A percentile compares a stretch with the other conserved stretches of the same genome.
These are phyloP conservation scores for Solanum bulbocastanum DNA, from an alignment of 257 asterid species.

Conservation along the genomic window DNA sequence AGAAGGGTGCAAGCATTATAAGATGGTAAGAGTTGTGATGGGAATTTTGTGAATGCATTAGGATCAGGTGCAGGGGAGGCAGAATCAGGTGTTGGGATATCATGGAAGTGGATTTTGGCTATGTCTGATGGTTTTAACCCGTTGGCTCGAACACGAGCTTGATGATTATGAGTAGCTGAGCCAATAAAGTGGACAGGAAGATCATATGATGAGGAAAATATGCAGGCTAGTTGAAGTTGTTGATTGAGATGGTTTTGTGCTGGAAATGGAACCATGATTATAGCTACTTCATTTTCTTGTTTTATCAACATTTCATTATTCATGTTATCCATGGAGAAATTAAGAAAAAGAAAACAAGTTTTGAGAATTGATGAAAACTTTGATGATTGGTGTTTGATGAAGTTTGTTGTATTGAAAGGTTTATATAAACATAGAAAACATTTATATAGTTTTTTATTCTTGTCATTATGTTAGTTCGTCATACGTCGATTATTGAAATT, in stretches of 20 bases:
- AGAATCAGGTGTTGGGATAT: conserved; percentile 29
- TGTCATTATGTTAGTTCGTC: not conserved
- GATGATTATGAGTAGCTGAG: conserved; percentile 34
- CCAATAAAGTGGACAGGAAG: conserved; percentile 28
- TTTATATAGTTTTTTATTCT: not conserved
- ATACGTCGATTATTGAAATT: no score
- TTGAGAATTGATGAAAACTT: not conserved
- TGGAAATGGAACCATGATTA: conserved; percentile 15
- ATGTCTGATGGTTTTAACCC: conserved; percentile 8
- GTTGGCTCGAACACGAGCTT: conserved; percentile 26
- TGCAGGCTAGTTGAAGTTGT: conserved; percentile 29
- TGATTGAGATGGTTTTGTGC: conserved; percentile 34
- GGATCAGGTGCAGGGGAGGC: conserved; percentile 38
- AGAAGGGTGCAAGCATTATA: conserved; percentile 11
- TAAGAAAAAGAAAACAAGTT: not conserved
- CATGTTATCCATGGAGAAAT: not conserved
- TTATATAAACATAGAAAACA: not conserved
- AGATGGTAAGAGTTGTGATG: conserved; percentile 27
- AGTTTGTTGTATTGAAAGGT: not conserved
- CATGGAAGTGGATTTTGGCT: conserved; percentile 28
- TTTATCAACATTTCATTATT: not conserved
- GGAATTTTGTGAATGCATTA: conserved; percentile 27
- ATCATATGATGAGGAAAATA: conserved; percentile 18
- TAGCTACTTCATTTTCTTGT: not conserved
- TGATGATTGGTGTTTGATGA: not conserved